These are phyloP conservation scores for Stentor coeruleus DNA, from an alignment of 73 alveolate genomes.

Conservation along the genomic window DNA sequence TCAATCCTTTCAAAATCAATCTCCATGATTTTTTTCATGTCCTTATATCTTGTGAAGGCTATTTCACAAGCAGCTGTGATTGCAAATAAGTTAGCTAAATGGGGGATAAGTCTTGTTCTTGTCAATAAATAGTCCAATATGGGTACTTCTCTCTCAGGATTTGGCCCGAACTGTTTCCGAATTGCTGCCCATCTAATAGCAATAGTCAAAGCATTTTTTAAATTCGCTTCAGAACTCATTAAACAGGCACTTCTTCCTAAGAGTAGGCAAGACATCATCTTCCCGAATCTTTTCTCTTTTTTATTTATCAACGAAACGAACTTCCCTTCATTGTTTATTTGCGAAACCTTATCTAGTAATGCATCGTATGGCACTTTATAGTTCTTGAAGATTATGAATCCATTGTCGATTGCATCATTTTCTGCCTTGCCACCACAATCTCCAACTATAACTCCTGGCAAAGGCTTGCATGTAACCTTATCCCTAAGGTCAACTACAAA, in stretches of 20 bases:
- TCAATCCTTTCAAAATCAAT: slow-evolving; percentile 27
- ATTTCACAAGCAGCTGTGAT: slow-evolving; percentile 22
- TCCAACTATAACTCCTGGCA: slow-evolving; percentile 73
- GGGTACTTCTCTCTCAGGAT: slow-evolving; percentile 22
- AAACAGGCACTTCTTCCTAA: not conserved
- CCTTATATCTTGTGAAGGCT: not conserved
- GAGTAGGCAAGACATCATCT: not conserved
- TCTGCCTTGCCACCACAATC: slow-evolving; percentile 85
- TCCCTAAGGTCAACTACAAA: slow-evolving; percentile 73
- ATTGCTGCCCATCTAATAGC: slow-evolving; percentile 65
- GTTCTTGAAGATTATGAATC: slow-evolving; percentile 63
- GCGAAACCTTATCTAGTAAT: slow-evolving; percentile 57
- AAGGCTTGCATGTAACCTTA: slow-evolving; percentile 44
- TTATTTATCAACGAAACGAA: slow-evolving; percentile 57
- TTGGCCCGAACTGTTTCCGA: slow-evolving; percentile 37
- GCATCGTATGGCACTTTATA: slow-evolving; percentile 64
- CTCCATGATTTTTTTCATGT: not conserved
- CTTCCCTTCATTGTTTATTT: slow-evolving; percentile 57
- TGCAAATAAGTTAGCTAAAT: slow-evolving; percentile 24
- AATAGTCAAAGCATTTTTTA: slow-evolving; percentile 34
- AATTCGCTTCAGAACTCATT: slow-evolving; percentile 28
- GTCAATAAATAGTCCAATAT: slow-evolving; percentile 33
- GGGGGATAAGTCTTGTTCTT: slow-evolving; percentile 25
- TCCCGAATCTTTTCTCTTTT: not conserved
- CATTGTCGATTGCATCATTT: slow-evolving; percentile 72